Conservation (phyloP, 257 asterid species). For the Anisodus acutangulus region DNA sequence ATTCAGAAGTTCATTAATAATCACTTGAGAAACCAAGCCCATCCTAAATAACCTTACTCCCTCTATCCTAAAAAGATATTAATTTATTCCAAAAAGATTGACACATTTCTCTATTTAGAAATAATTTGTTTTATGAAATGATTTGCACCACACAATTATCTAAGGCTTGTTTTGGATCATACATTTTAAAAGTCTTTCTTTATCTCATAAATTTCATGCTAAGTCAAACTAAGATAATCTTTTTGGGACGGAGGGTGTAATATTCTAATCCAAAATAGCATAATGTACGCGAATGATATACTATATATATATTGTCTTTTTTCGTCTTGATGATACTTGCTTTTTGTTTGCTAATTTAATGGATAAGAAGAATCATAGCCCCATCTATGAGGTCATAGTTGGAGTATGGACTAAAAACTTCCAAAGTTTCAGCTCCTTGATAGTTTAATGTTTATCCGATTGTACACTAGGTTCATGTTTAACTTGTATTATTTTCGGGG, state of each 20-base stretch:
- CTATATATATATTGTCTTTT: neutral
- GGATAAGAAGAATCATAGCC: conserved; percentile 19
- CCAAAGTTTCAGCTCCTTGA: neutral
- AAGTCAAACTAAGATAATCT: too few relatives aligned
- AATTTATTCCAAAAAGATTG: too few relatives aligned
- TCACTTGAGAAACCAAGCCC: too few relatives aligned
- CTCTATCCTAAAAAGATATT: too few relatives aligned
- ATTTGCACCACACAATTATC: too few relatives aligned
- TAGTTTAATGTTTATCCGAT: neutral
- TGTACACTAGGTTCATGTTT: neutral
- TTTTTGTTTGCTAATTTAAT: neutral
- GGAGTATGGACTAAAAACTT: neutral
- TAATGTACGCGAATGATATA: neutral
- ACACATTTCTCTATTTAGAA: too few relatives aligned
- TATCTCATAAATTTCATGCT: too few relatives aligned
- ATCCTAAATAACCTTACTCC: neutral
- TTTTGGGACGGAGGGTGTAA: too few relatives aligned
- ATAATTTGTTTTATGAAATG: too few relatives aligned
- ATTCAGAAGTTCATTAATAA: too few relatives aligned
- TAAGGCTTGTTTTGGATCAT: too few relatives aligned
- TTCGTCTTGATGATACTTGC: neutral
- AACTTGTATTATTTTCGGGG: neutral
- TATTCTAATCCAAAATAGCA: neutral
- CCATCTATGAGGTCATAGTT: neutral
- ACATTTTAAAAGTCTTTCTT: too few relatives aligned